phyloP scores from a whole-genome alignment of 1,284 basidiomycete genomes.

The Fomitopsis palustris region DNA sequence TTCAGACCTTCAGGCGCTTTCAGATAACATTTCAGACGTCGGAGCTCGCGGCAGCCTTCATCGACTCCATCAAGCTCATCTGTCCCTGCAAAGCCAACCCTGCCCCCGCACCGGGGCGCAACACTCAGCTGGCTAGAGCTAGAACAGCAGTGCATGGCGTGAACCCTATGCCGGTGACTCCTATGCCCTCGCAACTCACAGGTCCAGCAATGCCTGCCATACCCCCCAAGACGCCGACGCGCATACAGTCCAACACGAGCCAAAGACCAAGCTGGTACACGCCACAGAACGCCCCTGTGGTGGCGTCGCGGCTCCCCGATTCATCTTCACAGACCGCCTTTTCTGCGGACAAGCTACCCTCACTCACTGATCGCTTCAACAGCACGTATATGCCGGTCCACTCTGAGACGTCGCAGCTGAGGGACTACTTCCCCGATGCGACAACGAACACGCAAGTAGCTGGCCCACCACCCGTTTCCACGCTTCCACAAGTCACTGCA shows the following conservation, averaged over 20 bases:
- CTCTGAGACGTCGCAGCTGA: not conserved
- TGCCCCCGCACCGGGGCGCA: slow-evolving; percentile 9
- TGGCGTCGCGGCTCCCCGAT: not conserved
- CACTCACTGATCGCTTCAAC: not conserved
- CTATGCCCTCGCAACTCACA: not conserved
- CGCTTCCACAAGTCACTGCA: not conserved
- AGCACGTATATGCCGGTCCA: not conserved
- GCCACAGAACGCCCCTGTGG: not conserved
- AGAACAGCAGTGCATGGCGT: not conserved
- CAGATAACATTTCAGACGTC: slow-evolving; percentile 61
- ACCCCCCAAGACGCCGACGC: not conserved
- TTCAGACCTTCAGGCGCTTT: slow-evolving; percentile 64
- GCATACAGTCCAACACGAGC: not conserved
- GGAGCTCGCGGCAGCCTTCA: slow-evolving; percentile 49
- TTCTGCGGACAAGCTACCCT: not conserved
- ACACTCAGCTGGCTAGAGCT: slow-evolving; percentile 9
- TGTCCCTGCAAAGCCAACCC: slow-evolving; percentile 59
- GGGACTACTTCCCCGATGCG: not conserved
- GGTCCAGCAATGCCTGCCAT: not conserved
- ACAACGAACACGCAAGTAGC: not conserved
- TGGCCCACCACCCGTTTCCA: not conserved
- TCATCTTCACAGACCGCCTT: not conserved
- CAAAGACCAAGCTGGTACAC: not conserved
- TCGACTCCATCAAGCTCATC: slow-evolving; percentile 57
- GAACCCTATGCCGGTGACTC: not conserved